phyloP scores from a whole-genome alignment of 768 basidiomycete species.

The Leccinum uliginosum region DNA sequence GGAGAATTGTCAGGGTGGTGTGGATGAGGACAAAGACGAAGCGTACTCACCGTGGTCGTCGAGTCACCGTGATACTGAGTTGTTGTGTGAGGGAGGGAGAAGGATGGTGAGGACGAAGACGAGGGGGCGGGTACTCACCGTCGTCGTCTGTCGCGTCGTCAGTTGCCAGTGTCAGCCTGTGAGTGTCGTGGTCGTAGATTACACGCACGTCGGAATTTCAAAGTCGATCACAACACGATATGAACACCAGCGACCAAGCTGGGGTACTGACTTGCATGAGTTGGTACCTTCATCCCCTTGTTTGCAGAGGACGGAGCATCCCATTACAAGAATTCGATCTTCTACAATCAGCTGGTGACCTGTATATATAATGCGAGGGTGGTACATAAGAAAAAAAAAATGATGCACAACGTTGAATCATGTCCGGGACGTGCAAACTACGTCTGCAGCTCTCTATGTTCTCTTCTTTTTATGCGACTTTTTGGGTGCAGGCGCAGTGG shows the following conservation, averaged over 20 bases:
- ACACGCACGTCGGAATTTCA: too few species aligned
- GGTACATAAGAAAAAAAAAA: neutral
- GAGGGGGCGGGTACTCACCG: too few species aligned
- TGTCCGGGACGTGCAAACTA: neutral
- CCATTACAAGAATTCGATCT: neutral
- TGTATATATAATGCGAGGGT: neutral
- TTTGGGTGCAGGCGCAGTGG: constrained; percentile 52
- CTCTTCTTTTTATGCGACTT: constrained; percentile 68
- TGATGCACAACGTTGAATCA: neutral
- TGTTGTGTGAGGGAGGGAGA: too few species aligned
- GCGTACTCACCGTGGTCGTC: too few species aligned
- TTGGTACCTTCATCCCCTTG: neutral
- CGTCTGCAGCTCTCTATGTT: constrained; percentile 32
- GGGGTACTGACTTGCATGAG: neutral
- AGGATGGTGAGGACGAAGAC: too few species aligned
- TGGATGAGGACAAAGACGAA: too few species aligned
- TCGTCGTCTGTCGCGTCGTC: too few species aligned
- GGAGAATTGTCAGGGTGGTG: too few species aligned
- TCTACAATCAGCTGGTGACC: neutral
- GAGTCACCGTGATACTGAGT: too few species aligned
- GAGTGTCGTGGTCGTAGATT: neutral
- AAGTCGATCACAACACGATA: neutral
- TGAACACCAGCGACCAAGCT: neutral
- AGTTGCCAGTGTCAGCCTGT: too few species aligned
- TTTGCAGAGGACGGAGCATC: neutral